Evolutionary conservation across 2,329 filamentous ascomycete species (phyloP).

Genomic region (Nothophaeocryptopus gaeumannii): DNA sequence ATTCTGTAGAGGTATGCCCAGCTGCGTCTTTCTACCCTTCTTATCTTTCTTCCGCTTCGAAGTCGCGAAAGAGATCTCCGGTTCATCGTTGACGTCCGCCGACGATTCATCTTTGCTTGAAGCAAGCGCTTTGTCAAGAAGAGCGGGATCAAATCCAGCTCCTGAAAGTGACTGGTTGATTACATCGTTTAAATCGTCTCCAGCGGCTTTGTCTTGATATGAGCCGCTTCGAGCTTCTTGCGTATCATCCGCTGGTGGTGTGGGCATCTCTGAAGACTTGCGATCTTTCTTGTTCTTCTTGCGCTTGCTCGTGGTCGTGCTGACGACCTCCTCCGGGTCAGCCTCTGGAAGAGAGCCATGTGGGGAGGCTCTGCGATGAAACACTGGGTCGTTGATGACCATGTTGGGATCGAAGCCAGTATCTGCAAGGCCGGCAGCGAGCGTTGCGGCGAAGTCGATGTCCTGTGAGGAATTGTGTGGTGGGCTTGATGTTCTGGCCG

Average conservation of each 20-base stretch:
- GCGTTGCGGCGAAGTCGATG: slow-evolving; percentile 48
- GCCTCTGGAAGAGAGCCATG: slow-evolving; percentile 32
- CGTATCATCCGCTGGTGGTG: not conserved
- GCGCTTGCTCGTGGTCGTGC: slow-evolving; percentile 29
- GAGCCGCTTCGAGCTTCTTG: not conserved
- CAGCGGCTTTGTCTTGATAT: slow-evolving; percentile 3
- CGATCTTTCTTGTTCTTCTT: slow-evolving; percentile 37
- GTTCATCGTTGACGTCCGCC: slow-evolving; percentile 23
- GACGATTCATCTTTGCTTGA: slow-evolving; percentile 30
- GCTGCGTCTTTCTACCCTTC: slow-evolving; percentile 42
- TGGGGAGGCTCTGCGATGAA: slow-evolving; percentile 37
- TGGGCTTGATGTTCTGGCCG: not conserved
- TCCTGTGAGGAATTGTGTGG: slow-evolving; percentile 28
- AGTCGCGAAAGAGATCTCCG: slow-evolving; percentile 35
- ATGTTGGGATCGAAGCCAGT: slow-evolving; percentile 48
- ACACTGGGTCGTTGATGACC: slow-evolving; percentile 43
- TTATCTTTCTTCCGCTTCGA: slow-evolving; percentile 47
- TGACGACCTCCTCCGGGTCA: slow-evolving; percentile 32
- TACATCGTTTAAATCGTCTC: slow-evolving; percentile 36
- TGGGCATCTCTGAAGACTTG: slow-evolving; percentile 7
- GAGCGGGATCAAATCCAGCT: slow-evolving; percentile 34
- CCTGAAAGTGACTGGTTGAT: slow-evolving; percentile 37
- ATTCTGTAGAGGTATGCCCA: not conserved
- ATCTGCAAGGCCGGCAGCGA: slow-evolving; percentile 46
- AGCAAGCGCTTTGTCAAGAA: slow-evolving; percentile 37